These are phyloP conservation scores for Plantago elongata DNA, from an alignment of 257 asterid species.

Conservation along the genomic window DNA sequence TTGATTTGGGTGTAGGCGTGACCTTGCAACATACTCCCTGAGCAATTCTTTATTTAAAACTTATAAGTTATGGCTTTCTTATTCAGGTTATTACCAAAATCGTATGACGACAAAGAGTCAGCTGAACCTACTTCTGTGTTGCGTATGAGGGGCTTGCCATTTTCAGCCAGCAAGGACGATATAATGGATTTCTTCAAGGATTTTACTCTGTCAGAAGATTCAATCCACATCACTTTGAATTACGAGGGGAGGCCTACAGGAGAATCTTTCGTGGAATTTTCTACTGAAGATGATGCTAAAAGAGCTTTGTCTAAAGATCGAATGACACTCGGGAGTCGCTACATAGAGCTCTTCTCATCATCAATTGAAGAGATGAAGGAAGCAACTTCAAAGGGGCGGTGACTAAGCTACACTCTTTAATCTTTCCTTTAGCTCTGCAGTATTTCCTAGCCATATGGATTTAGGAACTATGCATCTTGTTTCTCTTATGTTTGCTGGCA, in stretches of 20 bases:
- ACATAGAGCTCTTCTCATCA: conserved; percentile 73
- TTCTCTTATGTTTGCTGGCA: not conserved
- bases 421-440: conserved; percentile 9
- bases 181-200: conserved; percentile 74
- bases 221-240: conserved; percentile 51
- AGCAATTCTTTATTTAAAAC: conserved; percentile 1
- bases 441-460: conserved; percentile 2
- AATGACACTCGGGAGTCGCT: conserved; percentile 89
- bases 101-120: conserved; percentile 52
- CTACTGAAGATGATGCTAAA: conserved; percentile 64
- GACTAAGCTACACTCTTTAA: conserved; percentile 19
- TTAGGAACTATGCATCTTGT: not conserved
- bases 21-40: no score
- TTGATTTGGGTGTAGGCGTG: no score
- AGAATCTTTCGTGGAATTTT: conserved; percentile 91
- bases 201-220: conserved; percentile 56
- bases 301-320: conserved; percentile 78
- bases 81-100: conserved; percentile 51
- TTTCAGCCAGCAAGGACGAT: conserved; percentile 85
- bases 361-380: conserved; percentile 59
- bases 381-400: conserved; percentile 53
- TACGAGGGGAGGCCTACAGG: conserved; percentile 77
- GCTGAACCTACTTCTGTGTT: conserved; percentile 53
- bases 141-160: conserved; percentile 85
- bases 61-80: not conserved